Evolutionary conservation across 2,329 filamentous ascomycete species (phyloP), one percentile per base, ranked within the genome.

Genomic region (Aspergillus thermomutatus): DNA sequence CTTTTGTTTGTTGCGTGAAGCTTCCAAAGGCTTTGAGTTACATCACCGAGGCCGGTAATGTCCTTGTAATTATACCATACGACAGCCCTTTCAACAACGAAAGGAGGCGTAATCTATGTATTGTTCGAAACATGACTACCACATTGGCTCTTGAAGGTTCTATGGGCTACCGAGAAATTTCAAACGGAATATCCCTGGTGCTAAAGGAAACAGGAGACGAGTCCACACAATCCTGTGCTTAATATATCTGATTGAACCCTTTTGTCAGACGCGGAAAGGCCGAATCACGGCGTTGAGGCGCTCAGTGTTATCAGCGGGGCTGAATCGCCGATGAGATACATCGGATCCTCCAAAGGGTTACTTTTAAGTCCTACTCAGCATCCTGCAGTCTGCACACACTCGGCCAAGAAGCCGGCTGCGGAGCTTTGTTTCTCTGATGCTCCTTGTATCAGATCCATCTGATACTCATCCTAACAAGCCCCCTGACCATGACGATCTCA

Each of bases 401-500:
- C 11, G 28, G 28, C 28, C 11, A 31, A 31, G 28, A 4, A 31
- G 11, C 28, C 11, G 5, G 5, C 14, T 7, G 31, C 31, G 17
- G 3, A 26, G 25, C 25, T 26, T 26, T 26, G 31, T 17, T 14
- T 17, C 3, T 17, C 31, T 3, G 14, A 37, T 37, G 31, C 31
- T 7, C 31, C 14, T 37, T 17, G 40, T 10, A 11, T 11, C 21
- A 11, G 40, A 43, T 43, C 21, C 19, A 21, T 43, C 40, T 43
- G 10, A n/a, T 43, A 19, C 10, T 19, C 8, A 21, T 21, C 10
- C 41, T 28, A 23, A 41, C 28, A 31, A 14, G 19, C 21, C 26
- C 26, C 14, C 26, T 21, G 9, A 54, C 17, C 2, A 71, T 70
- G 69, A 19, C 62, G 31, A 37, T 65, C 26, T 55, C 60, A 49